phyloP scores from a whole-genome alignment of 768 basidiomycete species.

The Trametes cubensis region DNA sequence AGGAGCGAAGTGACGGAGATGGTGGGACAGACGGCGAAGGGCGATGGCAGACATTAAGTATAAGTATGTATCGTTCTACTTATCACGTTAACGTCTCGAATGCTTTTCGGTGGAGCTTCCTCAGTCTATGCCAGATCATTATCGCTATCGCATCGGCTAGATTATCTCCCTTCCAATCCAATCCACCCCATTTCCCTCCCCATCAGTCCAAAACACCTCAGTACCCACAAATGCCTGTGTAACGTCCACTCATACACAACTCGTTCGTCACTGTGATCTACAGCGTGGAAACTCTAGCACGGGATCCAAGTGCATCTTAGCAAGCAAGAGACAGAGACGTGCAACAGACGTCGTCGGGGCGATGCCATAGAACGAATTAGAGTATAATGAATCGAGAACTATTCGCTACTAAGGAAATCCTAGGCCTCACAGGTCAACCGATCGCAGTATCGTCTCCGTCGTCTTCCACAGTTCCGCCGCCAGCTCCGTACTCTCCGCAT shows the following conservation, averaged over 20 bases:
- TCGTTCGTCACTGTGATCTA: no score
- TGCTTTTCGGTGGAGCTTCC: not conserved
- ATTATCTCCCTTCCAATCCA: slow-evolving; percentile 25
- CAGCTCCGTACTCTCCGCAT: slow-evolving; percentile 36
- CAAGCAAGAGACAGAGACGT: no score
- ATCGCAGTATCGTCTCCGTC: slow-evolving; percentile 37
- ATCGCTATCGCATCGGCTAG: slow-evolving; percentile 28
- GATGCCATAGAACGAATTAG: no score
- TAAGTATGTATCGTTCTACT: slow-evolving; percentile 15
- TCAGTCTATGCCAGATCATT: slow-evolving; percentile 15
- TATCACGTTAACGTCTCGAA: slow-evolving; percentile 13
- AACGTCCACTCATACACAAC: no score
- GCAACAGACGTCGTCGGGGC: no score
- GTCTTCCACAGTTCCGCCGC: slow-evolving; percentile 45
- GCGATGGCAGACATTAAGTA: slow-evolving; percentile 30
- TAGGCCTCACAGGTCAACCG: slow-evolving; percentile 29
- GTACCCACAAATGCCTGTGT: no score
- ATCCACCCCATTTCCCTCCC: not conserved
- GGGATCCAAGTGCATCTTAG: no score
- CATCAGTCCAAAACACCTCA: no score
- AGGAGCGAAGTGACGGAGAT: slow-evolving; percentile 58
- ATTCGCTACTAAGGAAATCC: no score
- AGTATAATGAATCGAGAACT: no score
- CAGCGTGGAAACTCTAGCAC: no score
- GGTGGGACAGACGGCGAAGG: slow-evolving; percentile 60